phyloP scores from a whole-genome alignment of 331 rosid species.

The Phaseolus coccineus region DNA sequence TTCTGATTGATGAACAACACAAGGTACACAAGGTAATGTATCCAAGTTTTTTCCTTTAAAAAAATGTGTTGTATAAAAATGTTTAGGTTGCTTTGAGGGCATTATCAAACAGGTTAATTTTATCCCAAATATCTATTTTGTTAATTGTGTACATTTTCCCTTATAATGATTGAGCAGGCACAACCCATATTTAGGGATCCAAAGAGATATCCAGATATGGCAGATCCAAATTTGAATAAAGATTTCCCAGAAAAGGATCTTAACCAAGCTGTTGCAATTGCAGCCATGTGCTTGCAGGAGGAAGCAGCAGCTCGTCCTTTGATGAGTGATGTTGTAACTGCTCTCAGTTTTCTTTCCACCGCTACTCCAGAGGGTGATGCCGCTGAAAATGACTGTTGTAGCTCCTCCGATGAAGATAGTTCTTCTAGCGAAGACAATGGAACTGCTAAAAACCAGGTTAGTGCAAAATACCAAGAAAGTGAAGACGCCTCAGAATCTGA shows the following conservation, averaged over 20 bases:
- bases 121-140: not conserved
- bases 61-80: not conserved
- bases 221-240: slow-evolving; percentile 67
- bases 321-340: slow-evolving; percentile 80
- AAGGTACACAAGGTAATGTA: not conserved
- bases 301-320: slow-evolving; percentile 87
- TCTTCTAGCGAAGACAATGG: slow-evolving; percentile 3
- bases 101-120: not conserved
- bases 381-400: not conserved
- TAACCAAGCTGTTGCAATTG: slow-evolving; percentile 88
- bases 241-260: slow-evolving; percentile 81
- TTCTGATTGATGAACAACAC: not conserved
- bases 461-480: slow-evolving; percentile 37
- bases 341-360: slow-evolving; percentile 78
- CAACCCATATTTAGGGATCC: slow-evolving; percentile 81
- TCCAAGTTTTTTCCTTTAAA: not conserved
- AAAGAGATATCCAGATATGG: slow-evolving; percentile 74
- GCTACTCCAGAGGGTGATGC: slow-evolving; percentile 38
- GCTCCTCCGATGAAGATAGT: not conserved
- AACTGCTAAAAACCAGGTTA: slow-evolving; percentile 1
- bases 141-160: not conserved
- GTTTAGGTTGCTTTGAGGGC: not conserved
- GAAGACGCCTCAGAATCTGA: slow-evolving; percentile 40
- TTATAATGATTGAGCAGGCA: slow-evolving; percentile 61
- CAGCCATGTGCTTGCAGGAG: slow-evolving; percentile 97